Base-by-base conservation (phyloP, 2,329 filamentous ascomycete genomes). In the Exophiala lecanii-corni region DNA sequence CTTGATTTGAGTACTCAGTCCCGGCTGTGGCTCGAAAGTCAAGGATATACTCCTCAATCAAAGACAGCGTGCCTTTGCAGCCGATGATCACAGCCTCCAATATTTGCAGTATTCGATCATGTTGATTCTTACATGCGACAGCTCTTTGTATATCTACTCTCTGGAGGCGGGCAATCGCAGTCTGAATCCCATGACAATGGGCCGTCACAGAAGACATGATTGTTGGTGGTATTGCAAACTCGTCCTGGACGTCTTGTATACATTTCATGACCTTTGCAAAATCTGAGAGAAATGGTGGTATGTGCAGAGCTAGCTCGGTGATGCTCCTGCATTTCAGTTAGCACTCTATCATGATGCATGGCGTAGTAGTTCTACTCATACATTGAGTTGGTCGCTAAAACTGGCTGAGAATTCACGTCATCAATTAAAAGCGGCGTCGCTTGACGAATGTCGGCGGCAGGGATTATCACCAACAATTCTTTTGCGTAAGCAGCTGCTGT, bases 401-500 rank as follows among this genome's bases (percentile, higher is more conserved):
- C 25, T n/a, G n/a, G n/a, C n/a, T n/a, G n/a, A n/a, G n/a, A n/a
- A 28, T 9, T 28, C 25, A n/a, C 9, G 25, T 28, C 25, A n/a
- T n/a, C n/a, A n/a, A 28, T 28, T n/a, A n/a, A n/a, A 28, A 28
- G 9, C 25, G 25, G 25, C n/a, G 9, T 28, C n/a, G 25, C 25
- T n/a, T 28, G 9, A 9, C n/a, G 25, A n/a, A 28, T n/a, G n/a
- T 28, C 25, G 9, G 9, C 25, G 9, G n/a, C 25, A 9, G 25
- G 25, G n/a, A 28, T 28, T n/a, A 28, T 28, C 31, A 15, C 9
- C 9, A 45, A 19, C 5, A 45, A 28, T 20, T 46, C 43, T 38
- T 46, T 46, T 12, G 43, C 39, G 30, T 28, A 43, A n/a, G 39
- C 38, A 7, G 43, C 39, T n/a, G 43, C 43, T 15, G 31, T 38